These are phyloP conservation scores for Komagataella pastoris DNA, from an alignment of 805 yeast species.

Conservation along the genomic window DNA sequence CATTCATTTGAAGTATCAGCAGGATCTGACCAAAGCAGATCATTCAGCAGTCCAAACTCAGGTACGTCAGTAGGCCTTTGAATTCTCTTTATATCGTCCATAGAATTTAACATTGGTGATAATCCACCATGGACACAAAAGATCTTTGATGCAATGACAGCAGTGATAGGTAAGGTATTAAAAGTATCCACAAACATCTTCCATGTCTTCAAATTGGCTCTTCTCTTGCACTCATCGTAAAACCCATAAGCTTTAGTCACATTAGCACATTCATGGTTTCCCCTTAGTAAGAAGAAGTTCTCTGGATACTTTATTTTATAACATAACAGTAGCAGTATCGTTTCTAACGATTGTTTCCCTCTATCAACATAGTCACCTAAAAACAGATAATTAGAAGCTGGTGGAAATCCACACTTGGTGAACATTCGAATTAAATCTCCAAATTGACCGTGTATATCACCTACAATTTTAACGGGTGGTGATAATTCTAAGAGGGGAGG, in stretches of 20 bases:
- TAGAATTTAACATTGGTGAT: constrained; percentile 56
- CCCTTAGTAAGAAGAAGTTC: constrained; percentile 83
- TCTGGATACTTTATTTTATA: constrained; percentile 96
- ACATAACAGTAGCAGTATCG: constrained; percentile 75
- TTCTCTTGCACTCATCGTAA: constrained; percentile 93
- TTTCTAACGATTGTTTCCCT: constrained; percentile 92
- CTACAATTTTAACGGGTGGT: constrained; percentile 79
- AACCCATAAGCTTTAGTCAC: constrained; percentile 96
- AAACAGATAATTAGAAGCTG: constrained; percentile 81
- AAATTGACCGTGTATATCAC: constrained; percentile 96
- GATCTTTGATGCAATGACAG: constrained; percentile 88
- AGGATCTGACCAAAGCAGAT: constrained; percentile 76
- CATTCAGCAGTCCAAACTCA: constrained; percentile 68
- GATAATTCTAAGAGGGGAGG: constrained; percentile 81
- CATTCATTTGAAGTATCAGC: constrained; percentile 74
- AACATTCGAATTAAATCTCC: constrained; percentile 83
- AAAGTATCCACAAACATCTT: constrained; percentile 87
- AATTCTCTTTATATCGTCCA: constrained; percentile 64
- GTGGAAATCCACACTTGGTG: constrained; percentile 96
- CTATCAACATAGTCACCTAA: constrained; percentile 96
- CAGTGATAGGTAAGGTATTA: constrained; percentile 91
- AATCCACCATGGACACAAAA: constrained; percentile 86
- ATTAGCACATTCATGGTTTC: constrained; percentile 96
- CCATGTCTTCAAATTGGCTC: constrained; percentile 90
- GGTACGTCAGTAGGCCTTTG: constrained; percentile 83